Evolutionary conservation across 805 yeast genomes (phyloP), one percentile per base, ranked within the genome.

Genomic region (Pichia californica): DNA sequence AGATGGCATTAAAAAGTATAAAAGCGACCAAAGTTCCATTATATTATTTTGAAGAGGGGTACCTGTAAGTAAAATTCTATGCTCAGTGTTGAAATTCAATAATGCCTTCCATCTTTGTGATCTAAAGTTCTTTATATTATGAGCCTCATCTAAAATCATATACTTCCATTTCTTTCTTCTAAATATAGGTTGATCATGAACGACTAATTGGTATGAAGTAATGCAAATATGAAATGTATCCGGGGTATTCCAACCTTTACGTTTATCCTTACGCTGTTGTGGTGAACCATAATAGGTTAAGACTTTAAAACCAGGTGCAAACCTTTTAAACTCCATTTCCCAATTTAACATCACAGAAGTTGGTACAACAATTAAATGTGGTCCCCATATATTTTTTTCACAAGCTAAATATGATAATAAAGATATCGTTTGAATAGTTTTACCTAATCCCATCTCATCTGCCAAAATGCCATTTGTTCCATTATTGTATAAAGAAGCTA

Each of bases 271-370:
- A 58, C 99, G 81, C 61, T 93, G 98, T 55, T 87, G 95, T 0
- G 98, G 99, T 14, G 94, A 81, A 0, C 99, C 99, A 56, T 91
- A 93, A 62, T 93, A 93, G 0, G 98, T 93, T 60, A 93, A 59
- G 3, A 93, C 93, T 62, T 94, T 91, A 62, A 93, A 84, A 0
- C 99, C 99, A 0, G 99, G 99, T 1, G 97, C 97, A 70, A 93
- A 93, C 55, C 95, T 78, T 57, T 94, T 93, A 66, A 93, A 89
- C 58, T 93, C 99, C 97, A 94, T 91, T 62, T 93, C 99, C 99
- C 99, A 93, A 58, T 93, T 93, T 42, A 93, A 76, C 81, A 93
- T 81, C 7, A 93, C 99, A 14, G 96, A 87, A 0, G 99, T 93
- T 4, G 99, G 99, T 5, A 93, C 99, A 47, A 93, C 81, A 64